Evolutionary conservation across 2,329 filamentous ascomycete genomes (phyloP).

Genomic region (Trichoderma afroharzianum): DNA sequence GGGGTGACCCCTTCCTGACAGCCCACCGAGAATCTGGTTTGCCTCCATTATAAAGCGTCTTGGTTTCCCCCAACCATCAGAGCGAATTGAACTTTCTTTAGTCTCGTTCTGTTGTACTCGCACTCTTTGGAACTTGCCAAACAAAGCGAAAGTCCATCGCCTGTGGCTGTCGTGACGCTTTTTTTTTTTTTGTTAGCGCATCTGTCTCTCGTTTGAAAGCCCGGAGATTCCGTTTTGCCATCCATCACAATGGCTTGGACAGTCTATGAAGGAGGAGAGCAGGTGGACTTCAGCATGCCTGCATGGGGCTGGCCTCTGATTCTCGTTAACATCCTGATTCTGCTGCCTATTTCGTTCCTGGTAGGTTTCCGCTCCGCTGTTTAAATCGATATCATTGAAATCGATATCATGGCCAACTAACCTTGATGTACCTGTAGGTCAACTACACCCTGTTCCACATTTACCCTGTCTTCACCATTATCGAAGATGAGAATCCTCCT

Average conservation of each 20-base stretch:
- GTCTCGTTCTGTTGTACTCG: background rate
- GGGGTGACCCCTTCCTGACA: conserved; percentile 5
- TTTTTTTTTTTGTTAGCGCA: background rate
- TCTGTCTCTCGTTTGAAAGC: background rate
- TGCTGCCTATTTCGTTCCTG: conserved; percentile 43
- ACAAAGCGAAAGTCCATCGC: background rate
- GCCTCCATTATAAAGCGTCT: conserved; percentile 5
- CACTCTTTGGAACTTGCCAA: background rate
- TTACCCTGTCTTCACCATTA: conserved; percentile 53
- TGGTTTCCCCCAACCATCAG: background rate
- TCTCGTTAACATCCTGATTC: conserved; percentile 40
- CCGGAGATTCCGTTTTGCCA: background rate
- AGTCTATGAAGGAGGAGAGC: conserved; percentile 34
- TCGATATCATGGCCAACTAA: background rate
- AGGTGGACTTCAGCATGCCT: conserved; percentile 32
- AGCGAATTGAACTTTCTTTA: background rate
- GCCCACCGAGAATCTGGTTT: background rate
- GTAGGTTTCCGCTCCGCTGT: conserved; percentile 31
- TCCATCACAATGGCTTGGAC: conserved; percentile 7
- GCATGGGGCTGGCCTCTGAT: conserved; percentile 40
- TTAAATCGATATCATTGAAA: background rate
- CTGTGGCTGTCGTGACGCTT: background rate
- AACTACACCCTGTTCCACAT: conserved; percentile 49
- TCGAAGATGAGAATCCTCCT: conserved; percentile 56
- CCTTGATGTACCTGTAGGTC: conserved; percentile 32